Conservation (phyloP, 1,139 yeast species). For the Protomyces inundatus region DNA sequence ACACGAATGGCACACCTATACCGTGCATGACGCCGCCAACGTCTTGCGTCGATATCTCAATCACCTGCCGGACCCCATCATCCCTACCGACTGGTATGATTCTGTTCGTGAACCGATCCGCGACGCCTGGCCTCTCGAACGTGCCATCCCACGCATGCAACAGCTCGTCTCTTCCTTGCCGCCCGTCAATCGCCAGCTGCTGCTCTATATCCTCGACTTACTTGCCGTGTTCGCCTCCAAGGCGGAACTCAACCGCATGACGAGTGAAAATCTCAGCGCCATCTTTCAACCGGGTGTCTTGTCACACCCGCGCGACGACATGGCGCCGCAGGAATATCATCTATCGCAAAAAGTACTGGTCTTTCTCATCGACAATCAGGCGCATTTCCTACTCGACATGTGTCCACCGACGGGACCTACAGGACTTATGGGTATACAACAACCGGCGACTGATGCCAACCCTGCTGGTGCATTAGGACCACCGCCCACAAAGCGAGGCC, state of each 20-base stretch:
- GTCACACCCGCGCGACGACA: constrained; percentile 86
- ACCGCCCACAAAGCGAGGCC: neutral
- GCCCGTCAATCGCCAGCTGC: constrained; percentile 64
- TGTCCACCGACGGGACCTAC: constrained; percentile 2
- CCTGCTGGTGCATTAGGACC: neutral
- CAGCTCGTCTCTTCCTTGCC: constrained; percentile 62
- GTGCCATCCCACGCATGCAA: constrained; percentile 51
- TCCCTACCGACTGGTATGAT: constrained; percentile 74
- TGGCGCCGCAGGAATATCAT: constrained; percentile 87
- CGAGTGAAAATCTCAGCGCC: constrained; percentile 88
- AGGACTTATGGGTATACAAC: neutral
- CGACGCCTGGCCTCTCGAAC: constrained; percentile 27
- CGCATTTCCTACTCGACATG: constrained; percentile 29
- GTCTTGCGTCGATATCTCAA: constrained; percentile 78
- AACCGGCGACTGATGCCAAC: neutral
- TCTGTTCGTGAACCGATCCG: constrained; percentile 63
- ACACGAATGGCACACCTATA: constrained; percentile 84
- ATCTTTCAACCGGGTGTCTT: constrained; percentile 92
- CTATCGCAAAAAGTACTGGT: constrained; percentile 82
- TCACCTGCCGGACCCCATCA: constrained; percentile 85
- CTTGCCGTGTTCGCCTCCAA: constrained; percentile 80
- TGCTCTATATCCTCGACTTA: constrained; percentile 83
- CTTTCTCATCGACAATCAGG: constrained; percentile 68
- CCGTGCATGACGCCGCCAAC: constrained; percentile 97
- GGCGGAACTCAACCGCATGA: constrained; percentile 76